These are phyloP conservation scores for Oryza nivara DNA, from an alignment of 176 grass and related monocot genomes.

Conservation along the genomic window DNA sequence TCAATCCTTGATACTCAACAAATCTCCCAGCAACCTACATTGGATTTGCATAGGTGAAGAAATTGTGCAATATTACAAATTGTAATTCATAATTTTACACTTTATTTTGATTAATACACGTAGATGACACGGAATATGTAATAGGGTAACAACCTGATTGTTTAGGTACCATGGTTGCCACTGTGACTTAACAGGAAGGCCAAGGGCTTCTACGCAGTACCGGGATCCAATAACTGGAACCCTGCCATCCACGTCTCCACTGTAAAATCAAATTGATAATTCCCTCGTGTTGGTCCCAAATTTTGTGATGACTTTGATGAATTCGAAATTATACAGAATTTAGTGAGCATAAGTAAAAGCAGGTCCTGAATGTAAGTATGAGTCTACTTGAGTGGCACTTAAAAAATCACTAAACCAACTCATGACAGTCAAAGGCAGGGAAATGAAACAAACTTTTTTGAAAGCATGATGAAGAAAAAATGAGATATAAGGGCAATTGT, in stretches of 20 bases:
- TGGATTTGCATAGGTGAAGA: conserved; percentile 1
- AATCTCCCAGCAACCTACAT: conserved; percentile 85
- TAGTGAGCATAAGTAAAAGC: neutral
- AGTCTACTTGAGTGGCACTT: neutral
- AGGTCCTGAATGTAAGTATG: neutral
- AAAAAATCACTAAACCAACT: neutral
- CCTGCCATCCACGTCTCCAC: conserved; percentile 83
- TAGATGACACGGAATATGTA: neutral
- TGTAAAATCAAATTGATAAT: conserved; percentile 13
- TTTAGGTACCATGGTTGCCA: conserved; percentile 81
- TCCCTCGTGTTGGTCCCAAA: neutral
- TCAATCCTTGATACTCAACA: conserved; percentile 73
- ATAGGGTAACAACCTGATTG: conserved; percentile 55
- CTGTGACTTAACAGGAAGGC: conserved; percentile 62
- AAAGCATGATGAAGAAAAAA: conserved; percentile 1
- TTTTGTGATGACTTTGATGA: neutral
- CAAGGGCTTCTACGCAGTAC: conserved; percentile 75
- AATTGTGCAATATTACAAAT: neutral
- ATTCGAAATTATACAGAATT: neutral
- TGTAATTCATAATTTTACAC: neutral
- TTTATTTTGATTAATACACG: neutral
- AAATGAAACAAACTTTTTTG: neutral
- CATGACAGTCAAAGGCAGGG: conserved; percentile 2
- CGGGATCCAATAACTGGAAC: conserved; percentile 82
- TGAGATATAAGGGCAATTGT: neutral